Conservation (phyloP, 2,329 filamentous ascomycete genomes). For the Botrytis hyacinthi region DNA sequence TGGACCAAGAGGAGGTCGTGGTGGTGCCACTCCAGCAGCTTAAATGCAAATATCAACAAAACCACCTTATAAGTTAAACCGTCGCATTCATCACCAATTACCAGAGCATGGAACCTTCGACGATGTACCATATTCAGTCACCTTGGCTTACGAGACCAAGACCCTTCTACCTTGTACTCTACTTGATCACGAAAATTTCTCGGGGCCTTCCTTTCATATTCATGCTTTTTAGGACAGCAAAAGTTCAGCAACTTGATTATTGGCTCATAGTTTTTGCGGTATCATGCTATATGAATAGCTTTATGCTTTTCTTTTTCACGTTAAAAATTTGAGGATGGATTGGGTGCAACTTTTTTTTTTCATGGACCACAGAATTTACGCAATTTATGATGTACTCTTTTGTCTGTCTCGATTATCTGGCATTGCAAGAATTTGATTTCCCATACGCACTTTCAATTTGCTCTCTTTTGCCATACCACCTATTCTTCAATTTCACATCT, state of each 20-base stretch:
- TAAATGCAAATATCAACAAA: conserved; percentile 8
- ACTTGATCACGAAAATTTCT: conserved; percentile 18
- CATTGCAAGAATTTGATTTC: conserved; percentile 15
- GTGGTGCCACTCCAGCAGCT: conserved; percentile 40
- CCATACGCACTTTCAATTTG: neutral
- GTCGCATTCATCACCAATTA: conserved; percentile 12
- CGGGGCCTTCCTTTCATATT: conserved; percentile 1
- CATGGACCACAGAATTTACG: conserved; percentile 17
- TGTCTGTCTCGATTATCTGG: conserved; percentile 10
- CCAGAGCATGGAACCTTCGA: conserved; percentile 11
- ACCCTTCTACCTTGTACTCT: conserved; percentile 19
- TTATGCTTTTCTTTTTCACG: conserved; percentile 18
- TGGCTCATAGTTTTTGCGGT: conserved; percentile 14
- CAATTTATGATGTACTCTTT: conserved; percentile 16
- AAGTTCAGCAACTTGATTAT: conserved; percentile 20
- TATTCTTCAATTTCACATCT: neutral
- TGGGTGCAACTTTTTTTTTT: conserved; percentile 17
- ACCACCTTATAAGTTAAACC: conserved; percentile 1
- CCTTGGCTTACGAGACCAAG: conserved; percentile 19
- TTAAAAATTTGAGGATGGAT: conserved; percentile 16
- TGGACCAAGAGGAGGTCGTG: conserved; percentile 62
- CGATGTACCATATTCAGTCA: conserved; percentile 21
- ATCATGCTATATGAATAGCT: conserved; percentile 15
- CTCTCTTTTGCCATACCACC: conserved; percentile 2
- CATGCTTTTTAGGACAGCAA: conserved; percentile 20